phyloP scores from a whole-genome alignment of 805 yeast genomes.

The Candida railenensis region DNA sequence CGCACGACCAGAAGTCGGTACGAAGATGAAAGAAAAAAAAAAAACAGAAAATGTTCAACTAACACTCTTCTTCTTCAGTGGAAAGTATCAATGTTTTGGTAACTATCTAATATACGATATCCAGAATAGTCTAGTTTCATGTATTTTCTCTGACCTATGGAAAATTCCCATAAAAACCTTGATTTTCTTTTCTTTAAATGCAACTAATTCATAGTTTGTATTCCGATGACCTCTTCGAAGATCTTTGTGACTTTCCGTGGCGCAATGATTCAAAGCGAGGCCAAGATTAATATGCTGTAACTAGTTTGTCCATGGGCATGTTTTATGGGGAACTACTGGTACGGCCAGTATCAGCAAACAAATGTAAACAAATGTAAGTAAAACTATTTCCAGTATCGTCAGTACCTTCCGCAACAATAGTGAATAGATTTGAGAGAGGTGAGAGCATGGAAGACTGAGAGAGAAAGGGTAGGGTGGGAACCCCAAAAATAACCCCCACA shows the following conservation, averaged over 20 bases:
- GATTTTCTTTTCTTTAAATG: no score
- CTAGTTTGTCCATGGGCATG: conserved; percentile 4
- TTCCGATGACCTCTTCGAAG: conserved; percentile 55
- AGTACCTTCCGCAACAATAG: neutral
- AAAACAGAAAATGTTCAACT: neutral
- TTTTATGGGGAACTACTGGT: conserved; percentile 6
- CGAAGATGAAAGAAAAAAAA: neutral
- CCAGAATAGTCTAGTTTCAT: neutral
- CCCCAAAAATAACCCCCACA: no score
- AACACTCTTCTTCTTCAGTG: neutral
- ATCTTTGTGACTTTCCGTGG: conserved; percentile 41
- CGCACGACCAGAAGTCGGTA: neutral
- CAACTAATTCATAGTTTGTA: no score
- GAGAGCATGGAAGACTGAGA: no score
- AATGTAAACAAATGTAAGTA: neutral
- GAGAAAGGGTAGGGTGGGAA: no score
- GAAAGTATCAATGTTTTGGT: neutral
- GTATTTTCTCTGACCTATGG: neutral
- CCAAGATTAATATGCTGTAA: conserved; percentile 29
- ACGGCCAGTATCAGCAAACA: conserved; percentile 7
- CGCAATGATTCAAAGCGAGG: conserved; percentile 50
- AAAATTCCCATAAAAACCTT: no score
- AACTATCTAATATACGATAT: neutral
- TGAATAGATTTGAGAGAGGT: no score
- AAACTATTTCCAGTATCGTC: neutral